Base-by-base conservation (phyloP, 2,329 filamentous ascomycete species). In the Drechslerella dactyloides region DNA sequence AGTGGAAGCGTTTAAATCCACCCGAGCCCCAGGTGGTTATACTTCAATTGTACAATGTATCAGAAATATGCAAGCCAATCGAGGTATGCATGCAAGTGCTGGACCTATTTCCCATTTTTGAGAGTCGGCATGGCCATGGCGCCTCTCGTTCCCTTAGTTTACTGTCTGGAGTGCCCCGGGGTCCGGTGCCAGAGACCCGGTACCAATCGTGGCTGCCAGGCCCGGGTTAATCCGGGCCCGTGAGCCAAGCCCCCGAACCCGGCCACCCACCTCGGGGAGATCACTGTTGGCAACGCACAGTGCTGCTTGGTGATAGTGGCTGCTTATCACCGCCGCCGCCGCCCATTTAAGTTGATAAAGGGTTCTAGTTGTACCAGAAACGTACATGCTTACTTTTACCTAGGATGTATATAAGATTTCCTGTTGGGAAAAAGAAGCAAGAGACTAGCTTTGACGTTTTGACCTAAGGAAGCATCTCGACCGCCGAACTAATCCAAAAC, bases 141-240 rank as follows among this genome's bases (percentile, higher is more conserved):
- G 4, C 17, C 17, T 27, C 23, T 40, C 46, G 50, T 21, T 53
- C 11, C 2, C 30, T 15, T 35, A 46, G 8, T 8, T 17, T 51
- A 5, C 17, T 51, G 51, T 53, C 21, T 52, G 33, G 46, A 35
- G 4, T 7, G 24, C 33, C 65, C 65, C 58, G 58, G 58, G 52
- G 50, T 56, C 59, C 66, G 54, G 53, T 58, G 13, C 15, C 48
- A 51, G n/a, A 27, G 35, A 44, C 23, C 19, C 24, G 40, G 27
- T 50, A 13, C 59, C 10, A 63, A 59, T 70, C 30, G 58, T 33
- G 30, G 42, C n/a, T 40, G 37, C 21, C 21, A 48, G 24, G 64
- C 52, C 64, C 52, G 59, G 64, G 64, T 33, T 50, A 62, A 13
- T 53, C 52, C 66, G 58, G 66, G 58, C 66, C 66, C 59, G 58